Conservation (phyloP, 2,329 filamentous ascomycete genomes). For the Paraphoma chrysanthemicola region DNA sequence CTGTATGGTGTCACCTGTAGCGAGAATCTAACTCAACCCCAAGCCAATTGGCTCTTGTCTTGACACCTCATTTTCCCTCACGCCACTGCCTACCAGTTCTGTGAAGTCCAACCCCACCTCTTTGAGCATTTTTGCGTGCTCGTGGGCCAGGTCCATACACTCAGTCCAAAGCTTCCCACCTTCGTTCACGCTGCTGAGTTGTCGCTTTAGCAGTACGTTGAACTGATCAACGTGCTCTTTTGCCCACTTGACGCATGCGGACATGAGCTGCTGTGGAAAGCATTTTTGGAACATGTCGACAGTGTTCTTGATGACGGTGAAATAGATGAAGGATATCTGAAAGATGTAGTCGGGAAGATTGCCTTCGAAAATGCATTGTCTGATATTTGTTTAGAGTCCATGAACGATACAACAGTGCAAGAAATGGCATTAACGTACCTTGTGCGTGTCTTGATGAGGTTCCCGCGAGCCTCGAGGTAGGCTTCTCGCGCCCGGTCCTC, state of each 20-base stretch:
- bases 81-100: slow-evolving; percentile 70
- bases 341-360: slow-evolving; percentile 93
- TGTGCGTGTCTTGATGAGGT: slow-evolving; percentile 79
- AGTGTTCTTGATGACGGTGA: slow-evolving; percentile 92
- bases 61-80: slow-evolving; percentile 16
- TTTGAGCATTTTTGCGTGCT: slow-evolving; percentile 79
- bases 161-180: slow-evolving; percentile 79
- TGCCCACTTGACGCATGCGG: slow-evolving; percentile 97
- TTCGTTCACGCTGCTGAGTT: slow-evolving; percentile 84
- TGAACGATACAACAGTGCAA: too few species aligned
- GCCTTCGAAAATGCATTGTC: slow-evolving; percentile 94
- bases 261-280: slow-evolving; percentile 87
- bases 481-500: slow-evolving; percentile 88
- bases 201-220: slow-evolving; percentile 80
- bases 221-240: slow-evolving; percentile 93
- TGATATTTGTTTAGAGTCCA: slow-evolving; percentile 49
- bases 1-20: neutral
- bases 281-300: slow-evolving; percentile 80
- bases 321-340: slow-evolving; percentile 94
- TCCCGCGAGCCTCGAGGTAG: slow-evolving; percentile 80
- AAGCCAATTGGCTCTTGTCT: slow-evolving; percentile 30
- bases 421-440: too few species aligned
- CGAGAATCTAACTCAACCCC: slow-evolving; percentile 23
- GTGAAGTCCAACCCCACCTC: slow-evolving; percentile 92
- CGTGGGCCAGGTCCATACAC: slow-evolving; percentile 81